Evolutionary conservation across 2,329 filamentous ascomycete genomes (phyloP).

Genomic region (Penicillium sp.): DNA sequence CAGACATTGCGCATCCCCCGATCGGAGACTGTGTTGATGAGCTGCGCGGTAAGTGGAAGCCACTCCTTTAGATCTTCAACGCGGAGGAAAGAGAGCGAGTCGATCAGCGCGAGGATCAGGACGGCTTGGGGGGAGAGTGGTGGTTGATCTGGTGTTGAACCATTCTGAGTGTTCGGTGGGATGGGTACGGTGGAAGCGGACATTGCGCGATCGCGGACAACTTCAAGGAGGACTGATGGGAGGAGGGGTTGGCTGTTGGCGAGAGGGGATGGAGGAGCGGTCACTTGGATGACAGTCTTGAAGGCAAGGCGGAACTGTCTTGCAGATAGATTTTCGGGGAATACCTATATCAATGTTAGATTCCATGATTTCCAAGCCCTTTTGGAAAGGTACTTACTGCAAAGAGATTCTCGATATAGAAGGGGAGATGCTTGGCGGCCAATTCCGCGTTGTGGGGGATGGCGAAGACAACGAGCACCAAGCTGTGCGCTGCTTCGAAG

Average conservation of each 20-base stretch:
- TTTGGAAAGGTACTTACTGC: constrained; percentile 42
- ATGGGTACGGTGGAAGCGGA: constrained; percentile 56
- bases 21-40: constrained; percentile 67
- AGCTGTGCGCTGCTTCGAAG: constrained; percentile 87
- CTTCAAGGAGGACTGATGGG: constrained; percentile 78
- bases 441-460: constrained; percentile 75
- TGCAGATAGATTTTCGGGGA: constrained; percentile 74
- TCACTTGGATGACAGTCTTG: constrained; percentile 78
- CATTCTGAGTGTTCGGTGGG: constrained; percentile 38
- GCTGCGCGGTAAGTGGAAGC: constrained; percentile 70
- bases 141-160: constrained; percentile 35
- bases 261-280: constrained; percentile 76
- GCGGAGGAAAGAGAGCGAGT: constrained; percentile 74
- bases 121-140: constrained; percentile 72
- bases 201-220: constrained; percentile 67
- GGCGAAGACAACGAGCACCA: constrained; percentile 77
- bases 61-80: constrained; percentile 74
- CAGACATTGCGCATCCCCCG: constrained; percentile 63
- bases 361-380: not conserved
- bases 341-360: constrained; percentile 52
- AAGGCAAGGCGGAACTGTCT: constrained; percentile 89
- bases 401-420: constrained; percentile 81
- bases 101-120: constrained; percentile 74
- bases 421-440: constrained; percentile 71
- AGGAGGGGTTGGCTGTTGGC: constrained; percentile 73